phyloP scores from a whole-genome alignment of 345 rosid species.

The Brassica incana region DNA sequence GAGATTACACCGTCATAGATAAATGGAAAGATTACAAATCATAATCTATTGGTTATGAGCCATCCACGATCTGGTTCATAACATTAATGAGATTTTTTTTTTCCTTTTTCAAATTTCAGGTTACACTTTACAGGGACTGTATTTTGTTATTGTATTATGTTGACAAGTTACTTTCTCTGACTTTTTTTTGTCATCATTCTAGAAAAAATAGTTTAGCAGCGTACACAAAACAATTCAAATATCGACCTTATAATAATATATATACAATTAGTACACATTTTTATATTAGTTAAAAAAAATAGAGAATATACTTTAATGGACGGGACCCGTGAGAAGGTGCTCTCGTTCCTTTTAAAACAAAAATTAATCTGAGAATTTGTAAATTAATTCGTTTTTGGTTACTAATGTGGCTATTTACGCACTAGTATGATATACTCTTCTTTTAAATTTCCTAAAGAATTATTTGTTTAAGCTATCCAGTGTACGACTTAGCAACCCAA shows the following conservation, averaged over 20 bases:
- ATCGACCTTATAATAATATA: conserved; percentile 26
- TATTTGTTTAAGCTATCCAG: conserved; percentile 36
- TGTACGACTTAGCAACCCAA: conserved; percentile 40
- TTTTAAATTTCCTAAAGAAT: conserved; percentile 16
- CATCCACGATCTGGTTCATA: no score
- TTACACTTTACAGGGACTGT: not conserved
- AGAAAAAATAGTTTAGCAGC: conserved; percentile 16
- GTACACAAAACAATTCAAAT: conserved; percentile 27
- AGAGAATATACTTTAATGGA: conserved; percentile 36
- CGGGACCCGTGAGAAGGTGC: conserved; percentile 42
- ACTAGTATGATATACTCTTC: conserved; percentile 34
- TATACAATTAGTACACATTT: conserved; percentile 14
- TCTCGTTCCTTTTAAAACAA: conserved; percentile 7
- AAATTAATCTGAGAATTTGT: conserved; percentile 1
- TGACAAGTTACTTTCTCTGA: conserved; percentile 33
- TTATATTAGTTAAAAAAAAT: conserved; percentile 11
- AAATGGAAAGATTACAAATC: no score
- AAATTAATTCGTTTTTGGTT: conserved; percentile 17
- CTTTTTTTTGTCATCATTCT: conserved; percentile 28
- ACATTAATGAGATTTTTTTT: conserved; percentile 10
- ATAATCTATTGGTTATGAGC: no score
- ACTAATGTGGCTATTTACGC: conserved; percentile 34
- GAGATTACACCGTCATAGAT: no score
- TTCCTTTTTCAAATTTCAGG: not conserved
- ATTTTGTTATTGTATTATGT: conserved; percentile 21